Conservation (phyloP, 306 rosid genomes). For the Medicago ruthenica region DNA sequence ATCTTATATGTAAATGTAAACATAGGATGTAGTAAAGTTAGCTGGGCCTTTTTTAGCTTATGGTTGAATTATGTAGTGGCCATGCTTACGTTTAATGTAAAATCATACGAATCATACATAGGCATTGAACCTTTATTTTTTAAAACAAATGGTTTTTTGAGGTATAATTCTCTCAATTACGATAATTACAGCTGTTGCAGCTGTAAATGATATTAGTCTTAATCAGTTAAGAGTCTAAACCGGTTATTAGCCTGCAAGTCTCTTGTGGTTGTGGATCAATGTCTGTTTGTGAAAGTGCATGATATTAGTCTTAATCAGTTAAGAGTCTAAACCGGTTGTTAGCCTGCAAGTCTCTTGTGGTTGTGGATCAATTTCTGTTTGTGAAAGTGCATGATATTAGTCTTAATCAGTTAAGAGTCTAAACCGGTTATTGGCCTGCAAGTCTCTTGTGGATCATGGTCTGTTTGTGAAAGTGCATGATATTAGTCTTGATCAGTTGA, state of each 20-base stretch:
- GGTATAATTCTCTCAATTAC: constrained; percentile 2
- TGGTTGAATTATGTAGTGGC: neutral
- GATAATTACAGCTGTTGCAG: constrained; percentile 19
- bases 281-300: neutral
- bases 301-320: constrained; percentile 2
- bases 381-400: neutral
- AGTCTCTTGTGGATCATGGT: neutral
- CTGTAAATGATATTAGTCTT: constrained; percentile 1
- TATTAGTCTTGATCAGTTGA: neutral
- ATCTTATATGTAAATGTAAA: constrained; percentile 3
- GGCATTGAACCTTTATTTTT: neutral
- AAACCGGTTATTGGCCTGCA: constrained; percentile 10
- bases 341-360: constrained; percentile 16
- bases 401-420: neutral
- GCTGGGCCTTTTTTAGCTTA: neutral
- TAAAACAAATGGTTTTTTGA: neutral
- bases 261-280: neutral
- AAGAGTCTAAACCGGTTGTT: neutral
- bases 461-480: neutral
- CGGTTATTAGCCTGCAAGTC: constrained; percentile 7
- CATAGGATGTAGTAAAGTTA: neutral
- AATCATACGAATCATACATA: neutral
- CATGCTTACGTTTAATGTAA: neutral
- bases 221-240: neutral
- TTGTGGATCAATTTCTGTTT: neutral